These are phyloP conservation scores for Oxytropis ochrocephala DNA, from an alignment of 306 rosid genomes.

Conservation along the genomic window DNA sequence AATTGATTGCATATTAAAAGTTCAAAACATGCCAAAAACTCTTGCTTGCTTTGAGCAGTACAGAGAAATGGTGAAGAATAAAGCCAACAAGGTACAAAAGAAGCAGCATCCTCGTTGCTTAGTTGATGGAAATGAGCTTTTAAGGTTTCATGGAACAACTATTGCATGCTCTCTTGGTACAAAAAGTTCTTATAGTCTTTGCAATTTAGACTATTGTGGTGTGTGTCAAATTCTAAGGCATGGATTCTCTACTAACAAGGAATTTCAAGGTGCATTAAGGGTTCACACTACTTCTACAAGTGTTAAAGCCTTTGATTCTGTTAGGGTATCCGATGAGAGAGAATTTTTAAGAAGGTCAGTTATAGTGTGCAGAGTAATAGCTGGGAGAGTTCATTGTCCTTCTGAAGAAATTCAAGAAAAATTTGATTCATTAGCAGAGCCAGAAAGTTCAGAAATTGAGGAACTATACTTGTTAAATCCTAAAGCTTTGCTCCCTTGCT, in stretches of 20 bases:
- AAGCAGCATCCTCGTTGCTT: slow-evolving; percentile 50
- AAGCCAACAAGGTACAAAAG: slow-evolving; percentile 29
- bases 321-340: slow-evolving; percentile 1
- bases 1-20: slow-evolving; percentile 47
- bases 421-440: slow-evolving; percentile 35
- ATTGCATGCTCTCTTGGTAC: slow-evolving; percentile 49
- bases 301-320: slow-evolving; percentile 39
- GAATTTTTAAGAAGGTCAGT: slow-evolving; percentile 30
- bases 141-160: slow-evolving; percentile 60
- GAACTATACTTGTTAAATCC: slow-evolving; percentile 41
- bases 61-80: slow-evolving; percentile 44
- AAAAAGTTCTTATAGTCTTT: slow-evolving; percentile 26
- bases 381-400: slow-evolving; percentile 39
- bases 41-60: slow-evolving; percentile 46
- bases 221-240: slow-evolving; percentile 46
- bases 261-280: slow-evolving; percentile 27
- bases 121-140: slow-evolving; percentile 64
- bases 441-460: slow-evolving; percentile 29
- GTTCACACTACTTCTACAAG: slow-evolving; percentile 37
- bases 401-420: slow-evolving; percentile 17
- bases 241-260: slow-evolving; percentile 34
- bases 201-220: slow-evolving; percentile 39
- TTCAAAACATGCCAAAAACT: slow-evolving; percentile 35
- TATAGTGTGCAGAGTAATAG: slow-evolving; percentile 61
- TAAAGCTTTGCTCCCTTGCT: slow-evolving; percentile 54